A percentile compares a stretch with the other conserved stretches of the same genome.
These are phyloP conservation scores for Globisporangium perplexum DNA, from an alignment of 352 stramenopile genomes.

Conservation along the genomic window DNA sequence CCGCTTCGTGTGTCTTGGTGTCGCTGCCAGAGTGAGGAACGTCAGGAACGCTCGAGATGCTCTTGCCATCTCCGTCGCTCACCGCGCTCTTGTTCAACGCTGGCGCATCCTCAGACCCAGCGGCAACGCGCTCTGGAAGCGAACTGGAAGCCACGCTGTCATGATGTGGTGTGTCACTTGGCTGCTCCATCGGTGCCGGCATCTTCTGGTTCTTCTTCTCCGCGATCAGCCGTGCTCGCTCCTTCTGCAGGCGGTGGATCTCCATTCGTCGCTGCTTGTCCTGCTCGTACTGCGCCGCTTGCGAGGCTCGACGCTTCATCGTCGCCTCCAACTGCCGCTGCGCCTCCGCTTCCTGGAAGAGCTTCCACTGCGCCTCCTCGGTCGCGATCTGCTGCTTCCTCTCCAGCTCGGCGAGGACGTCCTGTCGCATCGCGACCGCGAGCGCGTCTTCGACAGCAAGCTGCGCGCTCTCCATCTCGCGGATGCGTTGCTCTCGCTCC, in stretches of 20 bases:
- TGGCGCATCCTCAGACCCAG: not conserved
- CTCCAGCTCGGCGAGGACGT: constrained; percentile 30
- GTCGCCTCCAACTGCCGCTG: constrained; percentile 48
- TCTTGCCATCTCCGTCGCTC: not conserved
- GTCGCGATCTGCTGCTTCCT: constrained; percentile 42
- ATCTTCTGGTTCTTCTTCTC: constrained; percentile 19
- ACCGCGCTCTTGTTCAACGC: not conserved
- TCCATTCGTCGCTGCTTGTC: constrained; percentile 59
- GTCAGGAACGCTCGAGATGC: not conserved
- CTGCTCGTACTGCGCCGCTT: constrained; percentile 58
- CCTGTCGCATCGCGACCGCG: constrained; percentile 22
- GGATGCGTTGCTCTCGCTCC: constrained; percentile 25
- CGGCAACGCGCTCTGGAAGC: not conserved
- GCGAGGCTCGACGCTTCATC: constrained; percentile 31
- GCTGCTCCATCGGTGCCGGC: not conserved
- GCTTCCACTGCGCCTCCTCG: constrained; percentile 54
- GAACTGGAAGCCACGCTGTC: not conserved
- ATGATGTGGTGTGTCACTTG: not conserved
- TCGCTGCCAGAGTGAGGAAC: not conserved
- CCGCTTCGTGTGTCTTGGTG: not conserved
- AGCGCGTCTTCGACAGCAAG: constrained; percentile 58
- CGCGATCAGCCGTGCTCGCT: constrained; percentile 23
- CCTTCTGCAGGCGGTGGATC: constrained; percentile 57
- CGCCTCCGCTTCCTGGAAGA: constrained; percentile 46
- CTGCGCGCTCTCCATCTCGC: constrained; percentile 26